Percentiles rank a stretch among this genome's conserved stretches.
These are phyloP conservation scores for Cerioporus squamosus DNA, from an alignment of 1,284 basidiomycete species.

Conservation along the genomic window DNA sequence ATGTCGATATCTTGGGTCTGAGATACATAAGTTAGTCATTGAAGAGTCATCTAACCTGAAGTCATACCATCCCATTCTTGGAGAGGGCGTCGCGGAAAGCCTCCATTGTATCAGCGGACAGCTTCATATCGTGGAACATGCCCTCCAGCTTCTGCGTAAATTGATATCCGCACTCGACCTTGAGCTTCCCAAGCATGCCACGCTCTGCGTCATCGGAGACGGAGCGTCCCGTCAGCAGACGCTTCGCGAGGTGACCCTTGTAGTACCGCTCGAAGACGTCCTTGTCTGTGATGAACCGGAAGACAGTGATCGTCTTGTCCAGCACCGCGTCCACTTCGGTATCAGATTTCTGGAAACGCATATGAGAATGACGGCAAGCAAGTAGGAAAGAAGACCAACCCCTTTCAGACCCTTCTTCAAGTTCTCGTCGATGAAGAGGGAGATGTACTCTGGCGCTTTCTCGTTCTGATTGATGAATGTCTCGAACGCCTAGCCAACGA, in stretches of 20 bases:
- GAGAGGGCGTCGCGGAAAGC: constrained; percentile 70
- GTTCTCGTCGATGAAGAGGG: constrained; percentile 97
- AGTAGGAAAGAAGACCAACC: constrained; percentile 54
- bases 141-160: constrained; percentile 99
- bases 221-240: constrained; percentile 85
- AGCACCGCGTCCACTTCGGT: constrained; percentile 88
- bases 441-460: constrained; percentile 93
- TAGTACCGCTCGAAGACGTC: constrained; percentile 99
- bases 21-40: constrained; percentile 8
- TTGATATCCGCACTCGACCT: constrained; percentile 95
- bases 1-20: constrained; percentile 80
- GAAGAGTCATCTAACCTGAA: constrained; percentile 22
- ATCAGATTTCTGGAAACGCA: constrained; percentile 83
- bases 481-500: constrained; percentile 77
- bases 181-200: constrained; percentile 97
- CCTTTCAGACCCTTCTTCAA: constrained; percentile 95
- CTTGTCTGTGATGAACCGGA: constrained; percentile 95
- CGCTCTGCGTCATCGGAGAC: constrained; percentile 98
- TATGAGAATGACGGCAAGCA: neutral
- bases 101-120: constrained; percentile 84
- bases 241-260: constrained; percentile 94
- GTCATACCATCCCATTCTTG: constrained; percentile 51
- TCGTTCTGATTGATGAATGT: constrained; percentile 91
- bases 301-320: constrained; percentile 95
- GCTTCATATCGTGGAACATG: constrained; percentile 98